phyloP scores from a whole-genome alignment of 805 yeast genomes.

The Yarrowia deformans region DNA sequence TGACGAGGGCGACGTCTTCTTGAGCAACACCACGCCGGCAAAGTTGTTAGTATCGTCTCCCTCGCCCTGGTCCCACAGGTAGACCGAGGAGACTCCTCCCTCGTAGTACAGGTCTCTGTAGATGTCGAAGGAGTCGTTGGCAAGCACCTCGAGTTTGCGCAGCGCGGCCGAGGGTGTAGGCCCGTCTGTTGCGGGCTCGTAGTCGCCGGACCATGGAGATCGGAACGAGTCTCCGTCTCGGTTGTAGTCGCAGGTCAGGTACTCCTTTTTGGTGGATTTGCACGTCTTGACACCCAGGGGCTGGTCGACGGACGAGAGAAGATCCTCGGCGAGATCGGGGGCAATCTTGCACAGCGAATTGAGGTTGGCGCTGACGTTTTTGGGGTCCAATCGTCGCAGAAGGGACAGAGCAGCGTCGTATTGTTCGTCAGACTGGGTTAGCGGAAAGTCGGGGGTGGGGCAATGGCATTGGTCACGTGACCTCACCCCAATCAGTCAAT shows the following conservation, averaged over 20 bases:
- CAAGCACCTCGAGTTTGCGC: conserved; percentile 76
- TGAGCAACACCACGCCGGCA: conserved; percentile 90
- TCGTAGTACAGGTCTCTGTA: conserved; percentile 94
- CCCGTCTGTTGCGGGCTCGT: conserved; percentile 66
- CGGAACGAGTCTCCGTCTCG: conserved; percentile 92
- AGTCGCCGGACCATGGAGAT: conserved; percentile 88
- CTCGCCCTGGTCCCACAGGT: conserved; percentile 77
- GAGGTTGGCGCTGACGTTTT: conserved; percentile 58
- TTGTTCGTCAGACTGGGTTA: conserved; percentile 54
- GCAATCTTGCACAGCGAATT: conserved; percentile 58
- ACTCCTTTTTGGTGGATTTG: conserved; percentile 60
- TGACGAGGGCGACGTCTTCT: conserved; percentile 62
- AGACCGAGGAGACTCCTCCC: conserved; percentile 89
- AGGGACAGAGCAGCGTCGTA: conserved; percentile 82
- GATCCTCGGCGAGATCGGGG: conserved; percentile 83
- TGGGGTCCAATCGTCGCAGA: conserved; percentile 77
- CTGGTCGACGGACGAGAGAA: conserved; percentile 84
- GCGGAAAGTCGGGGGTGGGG: neutral
- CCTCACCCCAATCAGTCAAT: no score
- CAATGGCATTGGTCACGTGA: neutral
- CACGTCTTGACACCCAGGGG: conserved; percentile 70
- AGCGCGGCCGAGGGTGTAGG: conserved; percentile 74
- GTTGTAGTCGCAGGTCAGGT: conserved; percentile 89
- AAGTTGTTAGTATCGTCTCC: conserved; percentile 63
- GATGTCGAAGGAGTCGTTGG: conserved; percentile 90